phyloP scores from a whole-genome alignment of 176 grass and related monocot species.

The Aechmea fasciata region DNA sequence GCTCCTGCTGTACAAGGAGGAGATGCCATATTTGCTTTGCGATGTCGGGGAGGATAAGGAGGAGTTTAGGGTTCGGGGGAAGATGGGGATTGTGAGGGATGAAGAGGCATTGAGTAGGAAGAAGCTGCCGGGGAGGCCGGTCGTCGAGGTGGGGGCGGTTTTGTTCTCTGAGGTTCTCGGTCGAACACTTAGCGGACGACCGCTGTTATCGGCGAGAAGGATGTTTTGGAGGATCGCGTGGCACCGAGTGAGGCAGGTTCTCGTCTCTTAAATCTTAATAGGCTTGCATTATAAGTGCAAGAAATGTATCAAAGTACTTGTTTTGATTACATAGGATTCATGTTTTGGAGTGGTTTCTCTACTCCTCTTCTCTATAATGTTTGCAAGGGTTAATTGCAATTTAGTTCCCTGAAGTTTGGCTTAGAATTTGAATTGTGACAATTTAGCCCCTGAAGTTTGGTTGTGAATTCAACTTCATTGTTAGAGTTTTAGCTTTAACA shows the following conservation, averaged over 20 bases:
- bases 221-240: slow-evolving; percentile 66
- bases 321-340: background rate
- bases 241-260: slow-evolving; percentile 78
- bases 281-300: background rate
- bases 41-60: slow-evolving; percentile 8
- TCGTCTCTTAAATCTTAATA: slow-evolving; percentile 6
- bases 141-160: slow-evolving; percentile 59
- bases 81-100: slow-evolving; percentile 41
- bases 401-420: too few species aligned
- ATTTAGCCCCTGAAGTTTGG: too few species aligned
- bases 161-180: slow-evolving; percentile 76
- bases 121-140: slow-evolving; percentile 24
- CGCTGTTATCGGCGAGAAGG: slow-evolving; percentile 63
- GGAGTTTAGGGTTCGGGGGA: slow-evolving; percentile 24
- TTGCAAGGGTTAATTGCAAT: too few species aligned
- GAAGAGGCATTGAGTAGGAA: slow-evolving; percentile 29
- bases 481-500: too few species aligned
- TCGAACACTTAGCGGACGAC: slow-evolving; percentile 64
- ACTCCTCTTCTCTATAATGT: too few species aligned
- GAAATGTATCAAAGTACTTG: background rate
- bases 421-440: too few species aligned
- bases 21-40: slow-evolving; percentile 17
- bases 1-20: slow-evolving; percentile 55
- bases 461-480: too few species aligned
- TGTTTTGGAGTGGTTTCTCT: too few species aligned